These are phyloP conservation scores for Suillus alpinus DNA, from an alignment of 768 basidiomycete species.

Conservation along the genomic window DNA sequence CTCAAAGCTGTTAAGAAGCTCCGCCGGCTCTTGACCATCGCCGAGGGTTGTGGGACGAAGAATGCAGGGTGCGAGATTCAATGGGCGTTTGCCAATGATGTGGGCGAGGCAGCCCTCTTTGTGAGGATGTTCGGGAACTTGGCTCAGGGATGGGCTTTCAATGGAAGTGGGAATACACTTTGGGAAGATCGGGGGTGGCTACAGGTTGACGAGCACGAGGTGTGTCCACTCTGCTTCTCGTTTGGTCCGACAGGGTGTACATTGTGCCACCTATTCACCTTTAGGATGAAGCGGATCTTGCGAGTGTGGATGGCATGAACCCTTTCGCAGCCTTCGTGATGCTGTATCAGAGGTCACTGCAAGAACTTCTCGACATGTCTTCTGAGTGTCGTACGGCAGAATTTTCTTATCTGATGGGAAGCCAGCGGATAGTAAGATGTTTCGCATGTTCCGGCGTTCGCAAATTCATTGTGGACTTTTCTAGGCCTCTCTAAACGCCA, in stretches of 20 bases:
- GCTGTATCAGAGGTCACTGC: conserved; percentile 50
- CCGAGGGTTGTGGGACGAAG: conserved; percentile 58
- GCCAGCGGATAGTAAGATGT: conserved; percentile 49
- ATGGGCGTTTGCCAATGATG: conserved; percentile 62
- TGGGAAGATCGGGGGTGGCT: conserved; percentile 70
- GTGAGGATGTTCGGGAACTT: conserved; percentile 58
- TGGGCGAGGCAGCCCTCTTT: conserved; percentile 55
- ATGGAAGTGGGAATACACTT: conserved; percentile 34
- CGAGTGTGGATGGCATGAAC: conserved; percentile 61
- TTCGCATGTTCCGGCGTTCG: conserved; percentile 4
- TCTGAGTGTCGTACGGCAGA: conserved; percentile 44
- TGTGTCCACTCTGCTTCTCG: conserved; percentile 17
- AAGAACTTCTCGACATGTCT: conserved; percentile 52
- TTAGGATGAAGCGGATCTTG: conserved; percentile 63
- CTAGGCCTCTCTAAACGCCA: conserved; percentile 34
- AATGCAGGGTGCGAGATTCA: conserved; percentile 39
- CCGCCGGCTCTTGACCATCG: conserved; percentile 57
- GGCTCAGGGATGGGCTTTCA: conserved; percentile 44
- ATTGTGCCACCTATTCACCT: neutral
- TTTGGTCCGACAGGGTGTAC: conserved; percentile 11
- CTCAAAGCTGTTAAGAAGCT: conserved; percentile 70
- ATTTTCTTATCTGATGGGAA: conserved; percentile 48
- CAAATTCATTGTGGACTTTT: conserved; percentile 6
- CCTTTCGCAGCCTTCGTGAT: conserved; percentile 65
- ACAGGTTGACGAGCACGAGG: conserved; percentile 52